phyloP scores from a whole-genome alignment of 225 moss, liverwort and hornwort genomes.

The Pseudoscleropodium purum region DNA sequence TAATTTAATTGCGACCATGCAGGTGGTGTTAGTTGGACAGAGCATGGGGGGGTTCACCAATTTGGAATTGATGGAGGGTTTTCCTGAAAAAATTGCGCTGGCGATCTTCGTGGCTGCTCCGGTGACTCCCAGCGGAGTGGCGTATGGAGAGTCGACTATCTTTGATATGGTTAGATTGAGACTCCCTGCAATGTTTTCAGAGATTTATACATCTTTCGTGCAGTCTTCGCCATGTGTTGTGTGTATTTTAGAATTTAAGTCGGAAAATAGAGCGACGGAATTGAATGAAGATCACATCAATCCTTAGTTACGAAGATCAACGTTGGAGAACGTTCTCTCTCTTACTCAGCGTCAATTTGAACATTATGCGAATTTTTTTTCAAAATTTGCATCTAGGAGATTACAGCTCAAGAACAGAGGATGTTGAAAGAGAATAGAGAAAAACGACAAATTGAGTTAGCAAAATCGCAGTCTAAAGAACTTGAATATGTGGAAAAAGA shows the following conservation, averaged over 20 bases:
- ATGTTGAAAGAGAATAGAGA: neutral
- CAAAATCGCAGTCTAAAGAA: too few species aligned
- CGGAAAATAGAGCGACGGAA: neutral
- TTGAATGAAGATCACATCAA: neutral
- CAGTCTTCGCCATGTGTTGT: neutral
- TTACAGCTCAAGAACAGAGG: neutral
- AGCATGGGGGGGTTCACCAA: neutral
- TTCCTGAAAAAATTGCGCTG: neutral
- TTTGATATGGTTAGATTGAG: neutral
- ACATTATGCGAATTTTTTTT: neutral
- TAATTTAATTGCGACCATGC: neutral
- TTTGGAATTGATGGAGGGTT: conserved; percentile 4
- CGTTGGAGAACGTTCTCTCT: neutral
- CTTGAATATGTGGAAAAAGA: too few species aligned
- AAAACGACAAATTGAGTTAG: neutral
- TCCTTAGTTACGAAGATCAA: neutral
- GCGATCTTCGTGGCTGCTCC: neutral
- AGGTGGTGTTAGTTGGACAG: conserved; percentile 4
- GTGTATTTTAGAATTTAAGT: neutral
- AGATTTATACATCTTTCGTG: neutral
- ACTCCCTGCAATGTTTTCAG: neutral
- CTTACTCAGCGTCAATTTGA: neutral
- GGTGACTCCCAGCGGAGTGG: neutral
- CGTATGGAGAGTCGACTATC: neutral
- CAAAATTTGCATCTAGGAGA: neutral